Base-by-base conservation (phyloP, 768 basidiomycete genomes). In the Trametes punicea region DNA sequence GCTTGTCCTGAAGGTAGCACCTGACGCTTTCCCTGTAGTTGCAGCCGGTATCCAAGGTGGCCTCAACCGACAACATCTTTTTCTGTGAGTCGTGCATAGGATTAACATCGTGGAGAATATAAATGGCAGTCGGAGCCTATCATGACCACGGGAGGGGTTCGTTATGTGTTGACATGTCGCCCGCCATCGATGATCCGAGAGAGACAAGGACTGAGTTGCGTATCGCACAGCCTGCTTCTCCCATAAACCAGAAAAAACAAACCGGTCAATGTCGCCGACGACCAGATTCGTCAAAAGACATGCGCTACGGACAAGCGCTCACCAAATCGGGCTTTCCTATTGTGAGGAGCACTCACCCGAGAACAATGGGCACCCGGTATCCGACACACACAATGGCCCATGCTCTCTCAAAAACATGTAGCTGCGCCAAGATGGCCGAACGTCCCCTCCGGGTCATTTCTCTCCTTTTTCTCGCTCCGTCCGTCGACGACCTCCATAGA, bases 401-500 rank as follows among this genome's bases (percentile, higher is more conserved):
- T 33, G 52, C 26, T 45, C 49, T 63, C 60, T 64, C 61, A 51
- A 51, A 53, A 50, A 51, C 42, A 51, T 33, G 45, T 42, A 15
- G 23, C 26, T 15, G 23, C 44, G 2, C 44, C 15, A 36, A 1
- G 16, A 46, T 48, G 39, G 41, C 46, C 55, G 45, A 29, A 33
- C 61, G 48, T 54, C 36, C 55, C 56, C 59, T 41, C 20, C 39
- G 47, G 60, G 55, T 54, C 52, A 48, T 56, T 56, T 55, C 55
- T 55, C 62, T 57, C 48, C 41, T 51, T 57, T 57, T 44, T 27
- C 34, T 31, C 48, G 27, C 49, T 26, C 21, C 62, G 64, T 61
- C 58, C 56, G 56, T 60, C 64, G 56, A 64, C 63, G 62, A 62
- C 64, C 54, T 10, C 49, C 58, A 44, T 55, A 57, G 56, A 60